Base-by-base conservation (phyloP, 139 green algal genomes). In the Chlorella vulgaris region DNA sequence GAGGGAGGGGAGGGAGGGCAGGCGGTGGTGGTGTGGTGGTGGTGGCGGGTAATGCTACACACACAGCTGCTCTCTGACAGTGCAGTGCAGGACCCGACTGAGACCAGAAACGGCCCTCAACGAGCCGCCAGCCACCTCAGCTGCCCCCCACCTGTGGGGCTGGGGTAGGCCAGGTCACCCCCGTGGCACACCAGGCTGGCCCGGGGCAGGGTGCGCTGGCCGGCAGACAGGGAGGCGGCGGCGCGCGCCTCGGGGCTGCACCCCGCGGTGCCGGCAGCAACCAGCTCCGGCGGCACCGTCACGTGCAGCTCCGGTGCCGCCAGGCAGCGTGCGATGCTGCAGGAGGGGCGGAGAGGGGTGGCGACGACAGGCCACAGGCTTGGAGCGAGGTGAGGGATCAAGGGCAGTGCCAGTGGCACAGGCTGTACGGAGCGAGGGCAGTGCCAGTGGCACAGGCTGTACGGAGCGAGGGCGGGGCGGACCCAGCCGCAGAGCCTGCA, bases 131-230 rank as follows among this genome's bases (percentile, higher is more conserved):
- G n/a, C n/a, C n/a, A n/a, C 47, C 61, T 0, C 3, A 31, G 15
- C 6, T 6, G 7, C 26, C 7, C 28, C 28, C 18, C 50, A 83
- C 58, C 85, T 38, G 86, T 91, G 29, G 94, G 94, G 81, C 95
- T 94, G 60, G 94, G 94, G 83, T 98, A 98, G 26, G 91, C 93
- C 68, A 98, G 84, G 84, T 98, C 94, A 0, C 94, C 94, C 1
- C 94, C 94, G 31, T 97, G 73, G 10, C 97, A 43, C 63, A 98
- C 80, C 67, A 94, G 53, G 10, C 89, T 82, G 2, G 65, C 91
- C 2, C 94, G 87, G 0, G 93, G 94, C 42, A 98, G 84, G 50
- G 78, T 70, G 38, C 87, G 55, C 42, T 68, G 38, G 18, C 74
- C 55, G 1, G 74, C 74, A 38, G 39, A 55, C 74, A 70, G 58